These are phyloP conservation scores for Xylaria venustula DNA, from an alignment of 495 filamentous ascomycete genomes.

Conservation along the genomic window DNA sequence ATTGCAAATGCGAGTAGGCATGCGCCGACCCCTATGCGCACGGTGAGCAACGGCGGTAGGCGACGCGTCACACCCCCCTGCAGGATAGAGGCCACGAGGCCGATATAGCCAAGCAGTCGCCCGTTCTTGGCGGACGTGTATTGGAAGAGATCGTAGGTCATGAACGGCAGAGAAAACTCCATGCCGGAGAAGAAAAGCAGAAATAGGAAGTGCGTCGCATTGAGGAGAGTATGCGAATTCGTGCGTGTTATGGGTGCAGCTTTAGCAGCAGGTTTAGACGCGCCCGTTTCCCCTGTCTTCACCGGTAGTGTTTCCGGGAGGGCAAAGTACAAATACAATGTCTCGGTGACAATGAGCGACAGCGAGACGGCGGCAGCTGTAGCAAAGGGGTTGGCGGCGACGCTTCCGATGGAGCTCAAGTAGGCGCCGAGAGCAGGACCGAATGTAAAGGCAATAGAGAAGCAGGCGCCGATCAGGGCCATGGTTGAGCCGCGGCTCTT, in stretches of 20 bases:
- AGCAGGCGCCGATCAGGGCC: constrained; percentile 93
- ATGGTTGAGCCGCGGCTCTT: constrained; percentile 82
- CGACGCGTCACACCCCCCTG: constrained; percentile 84
- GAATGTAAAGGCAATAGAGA: constrained; percentile 95
- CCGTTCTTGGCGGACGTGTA: constrained; percentile 78
- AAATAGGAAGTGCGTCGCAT: constrained; percentile 83
- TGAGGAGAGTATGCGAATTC: constrained; percentile 81
- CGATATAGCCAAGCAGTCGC: constrained; percentile 87
- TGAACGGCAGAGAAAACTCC: constrained; percentile 94
- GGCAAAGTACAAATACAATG: constrained; percentile 77
- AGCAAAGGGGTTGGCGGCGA: constrained; percentile 89
- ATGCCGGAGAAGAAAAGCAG: constrained; percentile 96
- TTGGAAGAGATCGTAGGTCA: constrained; percentile 90
- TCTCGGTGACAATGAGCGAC: constrained; percentile 79
- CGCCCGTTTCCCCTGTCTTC: constrained; percentile 32
- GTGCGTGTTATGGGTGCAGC: constrained; percentile 49
- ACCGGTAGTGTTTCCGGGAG: constrained; percentile 86
- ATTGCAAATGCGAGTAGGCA: constrained; percentile 79
- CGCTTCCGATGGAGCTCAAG: constrained; percentile 67
- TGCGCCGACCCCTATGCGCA: constrained; percentile 74
- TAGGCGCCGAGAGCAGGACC: constrained; percentile 88
- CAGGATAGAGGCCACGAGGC: constrained; percentile 84
- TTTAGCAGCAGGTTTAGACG: constrained; percentile 18
- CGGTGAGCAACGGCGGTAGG: constrained; percentile 71
- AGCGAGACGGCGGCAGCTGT: constrained; percentile 84